Evolutionary conservation across 108 stramenopile genomes (phyloP), one percentile per base, ranked within the genome.

Genomic region (Aurantiochytrium sp.): DNA sequence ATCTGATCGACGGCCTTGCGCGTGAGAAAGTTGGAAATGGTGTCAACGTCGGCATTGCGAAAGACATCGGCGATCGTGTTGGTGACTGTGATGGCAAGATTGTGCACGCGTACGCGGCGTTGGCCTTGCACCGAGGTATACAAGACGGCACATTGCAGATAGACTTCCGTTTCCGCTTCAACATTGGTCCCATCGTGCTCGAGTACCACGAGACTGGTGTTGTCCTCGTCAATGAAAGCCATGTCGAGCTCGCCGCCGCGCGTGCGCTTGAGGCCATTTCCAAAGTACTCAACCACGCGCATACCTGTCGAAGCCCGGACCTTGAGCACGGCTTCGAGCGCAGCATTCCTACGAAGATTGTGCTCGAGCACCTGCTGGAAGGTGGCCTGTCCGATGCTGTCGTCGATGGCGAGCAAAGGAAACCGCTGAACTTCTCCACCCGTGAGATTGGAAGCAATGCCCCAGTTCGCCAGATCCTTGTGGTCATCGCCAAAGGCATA

Each of bases 51-150:
- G 5, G 72, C 83, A 43, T 87, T 25, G 55, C 88, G 73, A 69
- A 73, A 91, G 60, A 90, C 28, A 51, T 59, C 71, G 10, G 43
- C 28, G 21, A 59, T 49, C 2, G 87, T 25, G 14, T 55, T 44
- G 4, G 89, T 60, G 6, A 60, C 90, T 5, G n/a, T 16, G n/a
- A 91, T 5, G 12, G 90, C 64, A 12, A 90, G 19, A 6, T 49
- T 91, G 90, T 91, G 91, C 59, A 91, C 91, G 5, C 91, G 91
- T 1, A 91, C 72, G 45, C 71, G 69, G 43, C 89, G 60, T 0
- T 87, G 72, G 59, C 89, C 89, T 6, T 25, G 23, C 29, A 21
- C 28, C 16, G 87, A 44, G 45, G 89, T 91, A 44, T 90, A 91
- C 5, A 91, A 28, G 29, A 89, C 42, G 10, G 91, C 91, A 5